Evolutionary conservation across 2,329 filamentous ascomycete species (phyloP), one percentile per base, ranked within the genome.

Genomic region (Colletotrichum lindemuthianum): DNA sequence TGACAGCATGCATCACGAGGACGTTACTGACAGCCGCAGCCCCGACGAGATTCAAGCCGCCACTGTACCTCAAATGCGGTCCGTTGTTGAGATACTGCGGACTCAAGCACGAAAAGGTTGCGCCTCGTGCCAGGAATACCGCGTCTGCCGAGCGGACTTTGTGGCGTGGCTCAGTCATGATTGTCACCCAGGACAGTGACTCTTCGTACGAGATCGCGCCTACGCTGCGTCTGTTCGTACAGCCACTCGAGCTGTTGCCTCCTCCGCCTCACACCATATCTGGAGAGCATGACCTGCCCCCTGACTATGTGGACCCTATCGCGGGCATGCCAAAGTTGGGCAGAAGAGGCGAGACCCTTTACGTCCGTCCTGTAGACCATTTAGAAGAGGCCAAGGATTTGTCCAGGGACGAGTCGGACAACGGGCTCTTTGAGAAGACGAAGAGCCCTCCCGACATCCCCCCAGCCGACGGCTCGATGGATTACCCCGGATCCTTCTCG

Each of bases 111-210:
- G 87, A 97, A 77, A 80, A 82, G 71, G 72, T 79, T 51, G 72
- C 79, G 0, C 73, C 75, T 34, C 74, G 79, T 37, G 75, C 72
- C 60, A 76, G 75, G 57, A 75, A 74, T 69, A 75, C 72, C 68
- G 69, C 72, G 2, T 60, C 72, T 11, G 58, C 72, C 0, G 89
- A 92, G 47, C 86, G 88, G 55, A 92, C 97, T 71, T 88, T 95
- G 16, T 99, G 96, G 96, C 88, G 94, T 75, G 96, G 96, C 6
- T 96, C 89, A 65, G 85, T 98, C 61, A 93, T 99, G 92, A 97
- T 99, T 71, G 93, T 99, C 24, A 98, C 96, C 0, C 85, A 89
- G 56, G 95, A 99, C 72, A 85, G 87, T 2, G 86, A 90, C 44
- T 98, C 95, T 2, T 91, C 90, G 1, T 97, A 97, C 72, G 87